Conservation (phyloP, 495 filamentous ascomycete genomes). For the Cairneyella variabilis region DNA sequence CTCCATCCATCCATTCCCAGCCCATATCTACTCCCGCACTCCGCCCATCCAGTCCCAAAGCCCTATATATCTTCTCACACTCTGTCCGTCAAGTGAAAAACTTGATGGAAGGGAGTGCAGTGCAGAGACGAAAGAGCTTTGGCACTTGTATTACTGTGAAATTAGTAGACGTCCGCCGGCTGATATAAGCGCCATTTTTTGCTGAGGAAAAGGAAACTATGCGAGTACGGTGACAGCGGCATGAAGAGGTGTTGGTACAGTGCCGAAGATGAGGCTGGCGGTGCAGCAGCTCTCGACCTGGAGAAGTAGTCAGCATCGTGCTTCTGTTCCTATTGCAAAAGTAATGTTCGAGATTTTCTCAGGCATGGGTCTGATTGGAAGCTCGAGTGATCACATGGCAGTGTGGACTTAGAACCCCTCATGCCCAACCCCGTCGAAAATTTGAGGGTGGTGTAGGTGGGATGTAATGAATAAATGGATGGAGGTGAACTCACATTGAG, state of each 20-base stretch:
- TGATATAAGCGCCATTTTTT: conserved; percentile 13
- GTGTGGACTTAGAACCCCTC: too few species aligned
- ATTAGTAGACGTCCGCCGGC: conserved; percentile 12
- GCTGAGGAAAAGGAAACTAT: conserved; percentile 4
- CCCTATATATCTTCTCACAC: too few species aligned
- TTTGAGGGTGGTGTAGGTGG: too few species aligned
- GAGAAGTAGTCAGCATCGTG: too few species aligned
- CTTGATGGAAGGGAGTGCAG: not conserved
- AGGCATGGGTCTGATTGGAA: too few species aligned
- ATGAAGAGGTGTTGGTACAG: too few species aligned
- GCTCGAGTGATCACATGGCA: too few species aligned
- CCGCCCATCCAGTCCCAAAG: not conserved
- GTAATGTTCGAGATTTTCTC: too few species aligned
- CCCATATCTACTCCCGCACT: conserved; percentile 18
- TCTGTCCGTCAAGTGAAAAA: too few species aligned
- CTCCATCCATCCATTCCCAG: not conserved
- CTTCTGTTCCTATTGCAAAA: too few species aligned
- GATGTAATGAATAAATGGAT: too few species aligned
- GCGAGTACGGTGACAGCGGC: conserved; percentile 1
- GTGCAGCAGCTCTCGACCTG: not conserved
- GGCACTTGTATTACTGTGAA: conserved; percentile 3
- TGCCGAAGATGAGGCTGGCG: not conserved
- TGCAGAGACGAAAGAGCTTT: not conserved
- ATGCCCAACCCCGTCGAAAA: too few species aligned
- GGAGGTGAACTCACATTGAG: not conserved